Percentiles rank a stretch among this genome's conserved stretches.
Conservation (phyloP, 1,139 yeast species). For the Pichia sp. region DNA sequence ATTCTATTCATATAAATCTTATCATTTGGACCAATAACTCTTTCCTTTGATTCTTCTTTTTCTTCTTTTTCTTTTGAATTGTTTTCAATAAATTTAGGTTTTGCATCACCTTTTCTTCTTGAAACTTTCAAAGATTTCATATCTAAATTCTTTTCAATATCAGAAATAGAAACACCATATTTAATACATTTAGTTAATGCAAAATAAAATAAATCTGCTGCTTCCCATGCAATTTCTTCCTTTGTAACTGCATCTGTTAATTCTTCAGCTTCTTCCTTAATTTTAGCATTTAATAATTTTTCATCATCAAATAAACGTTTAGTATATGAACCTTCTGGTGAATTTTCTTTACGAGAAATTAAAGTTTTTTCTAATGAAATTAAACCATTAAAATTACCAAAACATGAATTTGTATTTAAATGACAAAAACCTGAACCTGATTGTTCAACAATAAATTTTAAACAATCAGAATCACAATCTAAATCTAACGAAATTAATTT, state of each 20-base stretch:
- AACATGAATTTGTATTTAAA: conserved; percentile 72
- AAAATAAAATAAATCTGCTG: conserved; percentile 90
- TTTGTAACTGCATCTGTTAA: conserved; percentile 69
- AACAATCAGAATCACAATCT: conserved; percentile 91
- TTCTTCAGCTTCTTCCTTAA: conserved; percentile 95
- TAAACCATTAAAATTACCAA: conserved; percentile 62
- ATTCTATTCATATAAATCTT: conserved; percentile 59
- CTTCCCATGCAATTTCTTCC: conserved; percentile 91
- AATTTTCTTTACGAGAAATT: conserved; percentile 43
- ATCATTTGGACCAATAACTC: conserved; percentile 28
- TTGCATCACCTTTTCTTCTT: conserved; percentile 94
- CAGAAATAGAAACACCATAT: conserved; percentile 70
- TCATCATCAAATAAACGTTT: conserved; percentile 78
- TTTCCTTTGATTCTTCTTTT: conserved; percentile 17
- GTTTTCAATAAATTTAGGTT: conserved; percentile 54
- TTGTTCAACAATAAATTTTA: conserved; percentile 80
- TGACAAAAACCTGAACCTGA: conserved; percentile 89
- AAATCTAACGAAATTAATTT: conserved; percentile 53
- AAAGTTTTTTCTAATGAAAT: conserved; percentile 62
- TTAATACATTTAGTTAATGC: conserved; percentile 82
- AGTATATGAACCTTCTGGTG: conserved; percentile 92
- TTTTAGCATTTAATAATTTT: conserved; percentile 70
- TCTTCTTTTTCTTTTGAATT: conserved; percentile 29
- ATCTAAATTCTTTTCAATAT: conserved; percentile 79
- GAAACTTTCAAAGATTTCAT: conserved; percentile 80